Percentiles rank a stretch among this genome's conserved stretches.
Conservation (phyloP, 805 yeast species). For the Kuraishia molischiana region DNA sequence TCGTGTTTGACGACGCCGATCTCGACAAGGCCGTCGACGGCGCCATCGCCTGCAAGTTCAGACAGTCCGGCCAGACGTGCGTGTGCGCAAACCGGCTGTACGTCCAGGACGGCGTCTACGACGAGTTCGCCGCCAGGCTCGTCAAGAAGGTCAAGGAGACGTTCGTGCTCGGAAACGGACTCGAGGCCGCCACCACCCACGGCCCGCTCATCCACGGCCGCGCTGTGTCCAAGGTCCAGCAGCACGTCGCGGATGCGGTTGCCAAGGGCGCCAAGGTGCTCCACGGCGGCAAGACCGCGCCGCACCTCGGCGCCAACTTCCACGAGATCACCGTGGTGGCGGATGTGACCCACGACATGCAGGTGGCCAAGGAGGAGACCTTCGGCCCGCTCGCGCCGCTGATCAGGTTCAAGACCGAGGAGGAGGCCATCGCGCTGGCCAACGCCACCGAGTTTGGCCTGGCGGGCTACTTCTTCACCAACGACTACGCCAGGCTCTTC, state of each 20-base stretch:
- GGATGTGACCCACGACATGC: conserved; percentile 49
- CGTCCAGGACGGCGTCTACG: conserved; percentile 57
- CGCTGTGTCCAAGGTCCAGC: conserved; percentile 50
- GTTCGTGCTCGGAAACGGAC: conserved; percentile 54
- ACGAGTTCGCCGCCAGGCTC: conserved; percentile 43
- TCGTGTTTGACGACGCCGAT: conserved; percentile 67
- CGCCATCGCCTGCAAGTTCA: conserved; percentile 56
- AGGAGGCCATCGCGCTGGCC: conserved; percentile 52
- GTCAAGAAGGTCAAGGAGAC: conserved; percentile 28
- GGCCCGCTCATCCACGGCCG: conserved; percentile 66
- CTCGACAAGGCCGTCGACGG: conserved; percentile 58
- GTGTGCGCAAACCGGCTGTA: conserved; percentile 69
- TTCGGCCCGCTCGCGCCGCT: conserved; percentile 77
- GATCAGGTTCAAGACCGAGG: conserved; percentile 52
- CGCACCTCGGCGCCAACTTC: conserved; percentile 52
- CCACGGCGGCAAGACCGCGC: conserved; percentile 46
- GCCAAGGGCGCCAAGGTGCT: conserved; percentile 55
- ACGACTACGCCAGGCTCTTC: conserved; percentile 42
- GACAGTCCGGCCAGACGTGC: conserved; percentile 78
- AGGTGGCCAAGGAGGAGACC: conserved; percentile 59
- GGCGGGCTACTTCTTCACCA: conserved; percentile 67
- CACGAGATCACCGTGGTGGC: conserved; percentile 60
- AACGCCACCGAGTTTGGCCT: conserved; percentile 65
- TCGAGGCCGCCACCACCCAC: conserved; percentile 49
- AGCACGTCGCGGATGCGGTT: conserved; percentile 59